These are phyloP conservation scores for Xanthoceras sorbifolium DNA, from an alignment of 345 rosid species.

Conservation along the genomic window DNA sequence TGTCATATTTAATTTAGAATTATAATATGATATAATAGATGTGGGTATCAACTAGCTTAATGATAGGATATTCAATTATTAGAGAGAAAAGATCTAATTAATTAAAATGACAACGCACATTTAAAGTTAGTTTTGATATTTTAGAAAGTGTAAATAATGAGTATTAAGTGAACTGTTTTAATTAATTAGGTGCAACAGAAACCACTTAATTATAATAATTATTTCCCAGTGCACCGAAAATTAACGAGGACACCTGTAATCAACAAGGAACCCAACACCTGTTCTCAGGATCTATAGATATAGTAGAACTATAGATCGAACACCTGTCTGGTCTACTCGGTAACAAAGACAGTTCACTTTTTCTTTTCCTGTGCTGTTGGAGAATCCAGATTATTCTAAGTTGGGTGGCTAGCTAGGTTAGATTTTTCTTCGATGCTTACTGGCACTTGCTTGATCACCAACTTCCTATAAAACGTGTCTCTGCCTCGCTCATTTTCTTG, in stretches of 20 bases:
- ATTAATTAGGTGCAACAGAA: no score
- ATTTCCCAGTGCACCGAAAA: no score
- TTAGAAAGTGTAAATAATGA: no score
- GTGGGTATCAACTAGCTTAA: no score
- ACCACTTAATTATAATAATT: no score
- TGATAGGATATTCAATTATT: no score
- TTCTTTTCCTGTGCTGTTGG: background rate
- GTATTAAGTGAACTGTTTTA: no score
- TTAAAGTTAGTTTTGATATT: no score
- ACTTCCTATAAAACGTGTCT: background rate
- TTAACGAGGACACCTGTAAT: background rate
- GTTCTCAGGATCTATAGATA: background rate
- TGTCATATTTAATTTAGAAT: no score
- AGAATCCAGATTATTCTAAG: background rate
- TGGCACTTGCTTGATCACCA: background rate
- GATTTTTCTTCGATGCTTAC: background rate
- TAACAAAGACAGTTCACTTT: background rate
- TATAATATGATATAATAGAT: no score
- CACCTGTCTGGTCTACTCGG: background rate
- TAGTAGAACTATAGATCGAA: background rate
- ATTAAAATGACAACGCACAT: no score
- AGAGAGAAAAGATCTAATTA: no score
- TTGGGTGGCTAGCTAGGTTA: background rate
- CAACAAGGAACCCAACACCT: background rate
- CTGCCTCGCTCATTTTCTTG: background rate